These are phyloP conservation scores for Cladosporium sp. DNA, from an alignment of 2,329 filamentous ascomycete species.

Conservation along the genomic window DNA sequence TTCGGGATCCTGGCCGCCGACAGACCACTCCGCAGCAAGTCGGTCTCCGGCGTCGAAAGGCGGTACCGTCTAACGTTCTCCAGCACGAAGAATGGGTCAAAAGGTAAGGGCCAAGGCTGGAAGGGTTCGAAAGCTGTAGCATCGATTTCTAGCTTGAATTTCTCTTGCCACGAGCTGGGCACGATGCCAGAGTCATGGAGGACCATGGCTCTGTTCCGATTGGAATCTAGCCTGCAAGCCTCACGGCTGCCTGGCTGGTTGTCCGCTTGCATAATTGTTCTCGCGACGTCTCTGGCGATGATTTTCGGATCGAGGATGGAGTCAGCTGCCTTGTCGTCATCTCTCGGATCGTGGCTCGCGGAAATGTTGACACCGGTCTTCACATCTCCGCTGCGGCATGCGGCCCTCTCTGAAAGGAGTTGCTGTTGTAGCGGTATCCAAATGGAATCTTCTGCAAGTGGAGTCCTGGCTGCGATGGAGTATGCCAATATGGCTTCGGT, in stretches of 20 bases:
- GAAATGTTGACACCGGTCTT: slow-evolving; percentile 19
- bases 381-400: slow-evolving; percentile 16
- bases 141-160: slow-evolving; percentile 18
- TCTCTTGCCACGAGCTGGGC: neutral
- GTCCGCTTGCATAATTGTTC: slow-evolving; percentile 18
- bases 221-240: neutral
- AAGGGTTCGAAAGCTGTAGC: slow-evolving; percentile 20
- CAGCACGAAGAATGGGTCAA: slow-evolving; percentile 30
- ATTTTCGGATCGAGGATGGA: slow-evolving; percentile 23
- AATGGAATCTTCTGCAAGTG: neutral
- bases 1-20: slow-evolving; percentile 21
- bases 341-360: slow-evolving; percentile 3
- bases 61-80: slow-evolving; percentile 27
- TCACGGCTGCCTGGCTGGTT: neutral
- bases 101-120: slow-evolving; percentile 29
- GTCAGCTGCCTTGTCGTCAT: slow-evolving; percentile 2
- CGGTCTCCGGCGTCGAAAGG: slow-evolving; percentile 22
- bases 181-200: slow-evolving; percentile 12
- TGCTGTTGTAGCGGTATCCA: slow-evolving; percentile 17
- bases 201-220: slow-evolving; percentile 17
- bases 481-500: slow-evolving; percentile 31
- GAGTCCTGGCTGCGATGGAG: slow-evolving; percentile 25
- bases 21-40: slow-evolving; percentile 23
- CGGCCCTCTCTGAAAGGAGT: slow-evolving; percentile 23
- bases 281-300: slow-evolving; percentile 18